Percentiles rank a stretch among this genome's conserved stretches.
phyloP scores from a whole-genome alignment of 2,329 filamentous ascomycete species.

The Neopestalotiopsis rosae region DNA sequence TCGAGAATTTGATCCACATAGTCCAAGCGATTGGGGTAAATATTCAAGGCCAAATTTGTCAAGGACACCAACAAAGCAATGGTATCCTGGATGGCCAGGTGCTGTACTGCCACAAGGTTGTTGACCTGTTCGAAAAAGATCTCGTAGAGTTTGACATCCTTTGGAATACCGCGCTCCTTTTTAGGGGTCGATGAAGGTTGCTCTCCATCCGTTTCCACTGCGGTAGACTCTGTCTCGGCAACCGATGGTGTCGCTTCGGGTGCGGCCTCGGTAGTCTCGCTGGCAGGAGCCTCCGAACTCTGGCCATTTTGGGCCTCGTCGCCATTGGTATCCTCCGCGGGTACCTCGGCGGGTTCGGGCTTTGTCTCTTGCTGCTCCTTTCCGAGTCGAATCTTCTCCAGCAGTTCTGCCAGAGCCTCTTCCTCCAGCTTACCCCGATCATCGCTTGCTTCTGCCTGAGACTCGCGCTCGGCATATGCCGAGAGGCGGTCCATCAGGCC shows the following conservation, averaged over 20 bases:
- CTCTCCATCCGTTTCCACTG: slow-evolving; percentile 47
- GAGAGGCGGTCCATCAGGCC: slow-evolving; percentile 96
- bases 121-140: slow-evolving; percentile 97
- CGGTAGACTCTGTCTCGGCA: slow-evolving; percentile 53
- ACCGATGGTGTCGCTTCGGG: slow-evolving; percentile 44
- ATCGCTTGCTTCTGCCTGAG: slow-evolving; percentile 71
- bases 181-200: slow-evolving; percentile 28
- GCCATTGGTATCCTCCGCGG: slow-evolving; percentile 42
- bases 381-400: slow-evolving; percentile 78
- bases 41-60: slow-evolving; percentile 90
- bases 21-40: slow-evolving; percentile 90
- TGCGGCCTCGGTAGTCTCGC: slow-evolving; percentile 36
- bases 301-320: slow-evolving; percentile 42
- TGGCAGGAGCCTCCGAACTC: slow-evolving; percentile 34
- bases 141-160: slow-evolving; percentile 89
- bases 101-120: slow-evolving; percentile 88
- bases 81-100: slow-evolving; percentile 91
- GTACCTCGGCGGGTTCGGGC: slow-evolving; percentile 26
- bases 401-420: slow-evolving; percentile 77
- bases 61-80: slow-evolving; percentile 94
- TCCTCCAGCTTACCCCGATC: slow-evolving; percentile 81
- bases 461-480: slow-evolving; percentile 90
- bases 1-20: slow-evolving; percentile 94
- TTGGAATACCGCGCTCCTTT: slow-evolving; percentile 63
- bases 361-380: slow-evolving; percentile 55